A percentile compares a stretch with the other conserved stretches of the same genome.
phyloP scores from a whole-genome alignment of 2,329 filamentous ascomycete species.

The Ceratocystis ficicola region DNA sequence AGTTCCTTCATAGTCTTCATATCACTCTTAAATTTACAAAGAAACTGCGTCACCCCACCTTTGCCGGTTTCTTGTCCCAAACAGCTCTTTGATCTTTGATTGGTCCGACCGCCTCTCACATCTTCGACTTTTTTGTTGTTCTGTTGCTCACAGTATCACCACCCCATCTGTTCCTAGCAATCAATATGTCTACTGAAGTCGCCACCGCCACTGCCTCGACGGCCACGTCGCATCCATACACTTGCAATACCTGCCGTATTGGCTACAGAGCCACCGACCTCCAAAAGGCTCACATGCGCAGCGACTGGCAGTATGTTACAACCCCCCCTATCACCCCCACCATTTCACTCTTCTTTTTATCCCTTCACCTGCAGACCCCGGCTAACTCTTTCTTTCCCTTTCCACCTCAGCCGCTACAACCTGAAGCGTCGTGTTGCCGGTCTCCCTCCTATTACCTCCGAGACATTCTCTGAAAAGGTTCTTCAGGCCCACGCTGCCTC shows the following conservation, averaged over 20 bases:
- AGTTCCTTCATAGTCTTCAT: not conserved
- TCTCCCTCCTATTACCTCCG: conserved; percentile 78
- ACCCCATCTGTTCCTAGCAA: not conserved
- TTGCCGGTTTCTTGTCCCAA: not conserved
- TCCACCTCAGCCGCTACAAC: conserved; percentile 64
- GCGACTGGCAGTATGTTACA: conserved; percentile 83
- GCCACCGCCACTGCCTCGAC: conserved; percentile 25
- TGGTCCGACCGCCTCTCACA: not conserved
- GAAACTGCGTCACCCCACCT: not conserved
- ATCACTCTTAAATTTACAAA: not conserved
- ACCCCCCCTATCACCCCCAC: not conserved
- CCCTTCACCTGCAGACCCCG: conserved; percentile 1
- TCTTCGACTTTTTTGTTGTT: not conserved
- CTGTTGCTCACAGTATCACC: not conserved
- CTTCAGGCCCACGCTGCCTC: conserved; percentile 77
- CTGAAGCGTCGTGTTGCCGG: conserved; percentile 87
- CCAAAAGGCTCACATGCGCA: conserved; percentile 93
- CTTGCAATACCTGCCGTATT: conserved; percentile 96
- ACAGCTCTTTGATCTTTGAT: conserved; percentile 8
- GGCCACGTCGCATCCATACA: conserved; percentile 66
- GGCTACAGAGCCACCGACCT: conserved; percentile 89
- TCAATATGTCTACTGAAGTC: conserved; percentile 17
- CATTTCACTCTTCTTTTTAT: not conserved
- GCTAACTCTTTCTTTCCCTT: not conserved
- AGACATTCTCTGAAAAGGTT: conserved; percentile 92